Evolutionary conservation across 495 filamentous ascomycete genomes (phyloP), one percentile per base, ranked within the genome.

Genomic region (Aspergillus avenaceus): DNA sequence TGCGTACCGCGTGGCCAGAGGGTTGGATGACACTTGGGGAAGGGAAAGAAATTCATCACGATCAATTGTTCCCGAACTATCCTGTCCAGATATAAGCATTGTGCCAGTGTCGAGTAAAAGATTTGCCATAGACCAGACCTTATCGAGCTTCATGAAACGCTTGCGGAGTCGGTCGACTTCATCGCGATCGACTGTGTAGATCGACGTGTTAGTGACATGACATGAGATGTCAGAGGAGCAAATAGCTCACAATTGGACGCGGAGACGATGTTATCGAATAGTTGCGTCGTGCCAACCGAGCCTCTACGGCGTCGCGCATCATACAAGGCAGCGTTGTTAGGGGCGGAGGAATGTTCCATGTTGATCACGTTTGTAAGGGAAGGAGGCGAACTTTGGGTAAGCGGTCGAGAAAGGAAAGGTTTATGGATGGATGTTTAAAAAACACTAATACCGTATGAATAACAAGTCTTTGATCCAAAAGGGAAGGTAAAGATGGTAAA

Each of bases 111-210:
- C 8, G 2, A 19, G 13, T 4, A 23, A 16, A 26, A 41, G 16
- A 13, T 11, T 5, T 31, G 11, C 38, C 42, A 50, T 12, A 2
- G n/a, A n/a, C 16, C 73, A 46, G 64, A 92, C 92, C 82, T 96
- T 98, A 68, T 98, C 93, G 37, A 98, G 78, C 69, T 99, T 99
- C 92, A 97, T 97, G 63, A 99, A 99, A 48, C 92, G 81, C 73
- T 97, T 99, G 56, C 90, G 83, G 54, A 99, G 76, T 52, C 95
- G 79, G 60, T 97, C 93, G 23, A 99, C 91, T 66, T 99, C 93
- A 58, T 97, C 93, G 58, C 87, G 82, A 72, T 99, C 88, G 76
- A 99, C 93, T 99, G 53, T 41, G 3, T 26, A 31, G 50, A 29
- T 31, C 12, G 11, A 26, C 36, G 5, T 9, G 26, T 54, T 26